phyloP scores from a whole-genome alignment of 306 rosid species.

The Mimosa pudica region DNA sequence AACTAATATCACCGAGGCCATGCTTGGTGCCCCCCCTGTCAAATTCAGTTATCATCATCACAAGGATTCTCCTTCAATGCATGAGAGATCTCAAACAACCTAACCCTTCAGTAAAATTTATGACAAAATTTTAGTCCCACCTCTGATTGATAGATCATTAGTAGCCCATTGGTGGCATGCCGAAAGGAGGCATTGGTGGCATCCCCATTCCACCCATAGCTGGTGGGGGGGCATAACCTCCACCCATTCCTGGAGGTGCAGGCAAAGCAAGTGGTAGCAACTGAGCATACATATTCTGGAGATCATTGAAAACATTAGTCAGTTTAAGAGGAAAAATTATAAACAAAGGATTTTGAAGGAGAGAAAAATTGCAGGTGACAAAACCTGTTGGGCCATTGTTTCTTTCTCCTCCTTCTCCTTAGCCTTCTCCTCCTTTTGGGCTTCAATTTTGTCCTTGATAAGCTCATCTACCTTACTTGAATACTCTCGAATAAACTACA shows the following conservation, averaged over 20 bases:
- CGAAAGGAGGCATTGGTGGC: slow-evolving; percentile 93
- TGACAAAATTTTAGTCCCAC: slow-evolving; percentile 28
- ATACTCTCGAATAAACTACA: slow-evolving; percentile 86
- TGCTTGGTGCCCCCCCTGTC: slow-evolving; percentile 1
- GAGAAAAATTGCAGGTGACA: slow-evolving; percentile 10
- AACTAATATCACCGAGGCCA: slow-evolving; percentile 27
- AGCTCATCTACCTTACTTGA: slow-evolving; percentile 87
- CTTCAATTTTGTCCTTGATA: slow-evolving; percentile 77
- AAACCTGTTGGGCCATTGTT: slow-evolving; percentile 84
- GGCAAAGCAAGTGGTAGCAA: slow-evolving; percentile 93
- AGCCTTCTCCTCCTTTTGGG: slow-evolving; percentile 69
- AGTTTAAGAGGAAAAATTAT: slow-evolving; percentile 18
- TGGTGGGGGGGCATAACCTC: slow-evolving; percentile 56
- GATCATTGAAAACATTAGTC: slow-evolving; percentile 37
- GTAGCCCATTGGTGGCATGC: slow-evolving; percentile 84
- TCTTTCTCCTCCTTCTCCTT: slow-evolving; percentile 89
- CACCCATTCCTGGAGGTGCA: slow-evolving; percentile 90
- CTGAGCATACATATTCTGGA: slow-evolving; percentile 97
- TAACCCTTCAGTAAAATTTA: slow-evolving; percentile 28
- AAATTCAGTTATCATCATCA: slow-evolving; percentile 31
- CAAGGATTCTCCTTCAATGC: slow-evolving; percentile 31
- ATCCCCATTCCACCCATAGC: slow-evolving; percentile 92
- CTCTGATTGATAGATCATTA: slow-evolving; percentile 32
- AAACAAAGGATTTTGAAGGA: not conserved
- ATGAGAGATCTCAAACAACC: slow-evolving; percentile 37